A percentile compares a stretch with the other conserved stretches of the same genome.
Conservation (phyloP, 2,329 filamentous ascomycete genomes). For the Aspergillus transmontanensis region DNA sequence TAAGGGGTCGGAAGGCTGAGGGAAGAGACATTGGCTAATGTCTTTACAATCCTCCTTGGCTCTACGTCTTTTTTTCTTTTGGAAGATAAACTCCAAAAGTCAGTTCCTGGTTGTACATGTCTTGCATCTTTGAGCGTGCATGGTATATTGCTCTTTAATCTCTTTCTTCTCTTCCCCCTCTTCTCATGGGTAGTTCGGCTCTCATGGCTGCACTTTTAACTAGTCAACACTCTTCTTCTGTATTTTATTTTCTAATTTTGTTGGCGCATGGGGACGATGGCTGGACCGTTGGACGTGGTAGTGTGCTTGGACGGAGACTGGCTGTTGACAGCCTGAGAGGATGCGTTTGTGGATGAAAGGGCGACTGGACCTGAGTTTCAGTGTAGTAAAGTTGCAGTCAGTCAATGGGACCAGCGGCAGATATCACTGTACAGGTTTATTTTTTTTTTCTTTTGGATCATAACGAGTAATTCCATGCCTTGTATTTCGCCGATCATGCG, state of each 20-base stretch:
- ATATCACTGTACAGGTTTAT: background rate
- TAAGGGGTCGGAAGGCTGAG: conserved; percentile 13
- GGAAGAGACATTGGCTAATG: background rate
- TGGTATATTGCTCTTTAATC: conserved; percentile 27
- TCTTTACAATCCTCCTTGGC: conserved; percentile 3
- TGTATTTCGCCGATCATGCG: too few relatives aligned
- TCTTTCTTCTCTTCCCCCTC: conserved; percentile 23
- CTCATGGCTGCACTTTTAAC: background rate
- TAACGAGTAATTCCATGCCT: background rate
- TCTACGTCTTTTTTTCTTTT: conserved; percentile 16
- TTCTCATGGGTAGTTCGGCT: conserved; percentile 15
- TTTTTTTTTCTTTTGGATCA: background rate
- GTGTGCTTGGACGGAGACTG: background rate
- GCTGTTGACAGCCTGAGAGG: conserved; percentile 1
- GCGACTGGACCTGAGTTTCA: background rate
- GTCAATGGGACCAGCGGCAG: background rate
- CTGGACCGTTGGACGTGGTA: conserved; percentile 4
- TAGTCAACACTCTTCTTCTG: conserved; percentile 3
- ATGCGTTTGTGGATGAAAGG: background rate
- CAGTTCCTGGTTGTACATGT: conserved; percentile 32
- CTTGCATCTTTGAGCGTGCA: conserved; percentile 43
- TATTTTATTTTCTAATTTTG: conserved; percentile 13
- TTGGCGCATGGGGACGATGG: conserved; percentile 7
- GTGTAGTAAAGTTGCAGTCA: background rate
- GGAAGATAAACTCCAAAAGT: conserved; percentile 23